Evolutionary conservation across 108 stramenopile genomes (phyloP).

Genomic region (Pseudonitzschia pungens): DNA sequence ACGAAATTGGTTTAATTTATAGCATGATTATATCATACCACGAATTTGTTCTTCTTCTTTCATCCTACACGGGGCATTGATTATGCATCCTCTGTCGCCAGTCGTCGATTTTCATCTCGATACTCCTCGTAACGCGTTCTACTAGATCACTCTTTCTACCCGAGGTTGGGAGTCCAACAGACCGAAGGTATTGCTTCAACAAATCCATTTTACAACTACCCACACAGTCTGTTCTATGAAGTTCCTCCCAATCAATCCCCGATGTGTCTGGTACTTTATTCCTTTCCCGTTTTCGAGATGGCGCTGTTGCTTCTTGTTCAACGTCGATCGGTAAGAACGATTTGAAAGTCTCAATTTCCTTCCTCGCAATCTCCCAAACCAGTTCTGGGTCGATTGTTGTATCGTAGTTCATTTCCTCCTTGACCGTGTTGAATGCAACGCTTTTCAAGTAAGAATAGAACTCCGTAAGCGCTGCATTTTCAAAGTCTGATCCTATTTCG

Average conservation of each 20-base stretch:
- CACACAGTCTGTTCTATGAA: slow-evolving; percentile 42
- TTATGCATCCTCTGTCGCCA: not conserved
- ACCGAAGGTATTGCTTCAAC: slow-evolving; percentile 65
- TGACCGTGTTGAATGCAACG: slow-evolving; percentile 48
- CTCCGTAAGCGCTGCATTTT: slow-evolving; percentile 64
- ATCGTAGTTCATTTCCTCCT: slow-evolving; percentile 38
- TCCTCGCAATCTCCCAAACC: slow-evolving; percentile 37
- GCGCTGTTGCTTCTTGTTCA: slow-evolving; percentile 13
- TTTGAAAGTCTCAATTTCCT: slow-evolving; percentile 55
- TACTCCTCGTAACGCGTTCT: slow-evolving; percentile 30
- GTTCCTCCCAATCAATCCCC: slow-evolving; percentile 58
- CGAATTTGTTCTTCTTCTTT: not conserved
- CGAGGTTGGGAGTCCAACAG: slow-evolving; percentile 30
- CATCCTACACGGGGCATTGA: not conserved
- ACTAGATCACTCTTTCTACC: slow-evolving; percentile 66
- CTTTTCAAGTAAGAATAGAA: slow-evolving; percentile 72
- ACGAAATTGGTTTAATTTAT: not conserved
- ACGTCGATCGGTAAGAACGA: slow-evolving; percentile 53
- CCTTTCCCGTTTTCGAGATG: slow-evolving; percentile 43
- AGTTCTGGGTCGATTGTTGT: slow-evolving; percentile 34
- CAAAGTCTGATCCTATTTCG: slow-evolving; percentile 52
- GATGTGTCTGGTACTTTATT: slow-evolving; percentile 36
- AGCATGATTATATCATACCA: not conserved
- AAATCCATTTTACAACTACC: slow-evolving; percentile 39
- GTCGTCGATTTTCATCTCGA: slow-evolving; percentile 12